These are phyloP conservation scores for Recurvomyces mirabilis DNA, from an alignment of 495 filamentous ascomycete genomes.

Conservation along the genomic window DNA sequence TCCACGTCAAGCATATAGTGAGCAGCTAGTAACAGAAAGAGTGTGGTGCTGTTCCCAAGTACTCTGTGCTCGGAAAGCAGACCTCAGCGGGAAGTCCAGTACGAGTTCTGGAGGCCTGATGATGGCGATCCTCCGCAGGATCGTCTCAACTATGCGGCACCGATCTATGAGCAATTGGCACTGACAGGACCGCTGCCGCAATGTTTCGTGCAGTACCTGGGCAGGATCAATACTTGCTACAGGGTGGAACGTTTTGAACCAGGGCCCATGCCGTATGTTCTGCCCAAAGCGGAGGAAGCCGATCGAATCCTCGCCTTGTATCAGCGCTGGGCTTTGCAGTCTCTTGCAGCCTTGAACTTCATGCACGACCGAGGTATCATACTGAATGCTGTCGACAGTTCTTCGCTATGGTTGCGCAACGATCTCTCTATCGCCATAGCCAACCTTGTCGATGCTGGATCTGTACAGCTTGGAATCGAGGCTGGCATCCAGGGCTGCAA, in stretches of 20 bases:
- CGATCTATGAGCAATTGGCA: no score
- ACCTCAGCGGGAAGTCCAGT: no score
- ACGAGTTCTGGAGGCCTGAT: no score
- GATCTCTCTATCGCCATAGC: not conserved
- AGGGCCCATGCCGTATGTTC: not conserved
- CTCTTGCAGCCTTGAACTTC: not conserved
- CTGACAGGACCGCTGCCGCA: no score
- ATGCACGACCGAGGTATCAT: not conserved
- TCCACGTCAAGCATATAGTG: no score
- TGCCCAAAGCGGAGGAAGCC: not conserved
- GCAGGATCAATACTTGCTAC: not conserved
- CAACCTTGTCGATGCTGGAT: no score
- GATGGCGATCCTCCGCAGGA: no score
- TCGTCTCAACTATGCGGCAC: no score
- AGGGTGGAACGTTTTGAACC: not conserved
- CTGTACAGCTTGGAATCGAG: not conserved
- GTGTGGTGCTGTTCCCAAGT: no score
- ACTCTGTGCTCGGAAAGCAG: no score
- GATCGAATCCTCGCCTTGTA: not conserved
- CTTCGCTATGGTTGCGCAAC: not conserved
- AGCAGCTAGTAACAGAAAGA: no score
- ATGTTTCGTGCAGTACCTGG: no score
- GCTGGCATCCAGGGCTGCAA: not conserved
- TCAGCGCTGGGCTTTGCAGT: not conserved
- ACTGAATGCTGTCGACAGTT: not conserved